These are phyloP conservation scores for Amanita fuliginea DNA, from an alignment of 768 basidiomycete genomes.

Conservation along the genomic window DNA sequence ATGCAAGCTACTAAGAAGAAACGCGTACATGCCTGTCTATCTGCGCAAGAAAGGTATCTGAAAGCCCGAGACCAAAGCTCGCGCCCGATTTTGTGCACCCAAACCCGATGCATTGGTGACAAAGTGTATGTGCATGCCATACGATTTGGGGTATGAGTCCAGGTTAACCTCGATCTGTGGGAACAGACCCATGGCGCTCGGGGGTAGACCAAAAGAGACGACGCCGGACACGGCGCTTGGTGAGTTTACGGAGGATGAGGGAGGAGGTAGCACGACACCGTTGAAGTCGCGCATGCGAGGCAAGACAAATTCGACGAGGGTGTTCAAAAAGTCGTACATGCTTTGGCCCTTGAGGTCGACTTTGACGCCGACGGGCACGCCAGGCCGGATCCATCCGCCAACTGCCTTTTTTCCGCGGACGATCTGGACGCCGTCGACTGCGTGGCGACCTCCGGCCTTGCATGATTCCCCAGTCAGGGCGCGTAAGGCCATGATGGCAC, in stretches of 20 bases:
- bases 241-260: conserved; percentile 56
- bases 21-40: conserved; percentile 14
- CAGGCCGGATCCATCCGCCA: conserved; percentile 78
- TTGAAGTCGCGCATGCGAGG: conserved; percentile 87
- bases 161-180: conserved; percentile 94
- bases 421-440: conserved; percentile 69
- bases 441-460: conserved; percentile 60
- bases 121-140: conserved; percentile 93
- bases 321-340: conserved; percentile 92
- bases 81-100: conserved; percentile 85
- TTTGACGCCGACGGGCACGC: conserved; percentile 77
- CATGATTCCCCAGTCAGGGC: conserved; percentile 79
- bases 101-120: conserved; percentile 78
- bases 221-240: conserved; percentile 79
- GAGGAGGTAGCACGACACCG: conserved; percentile 71
- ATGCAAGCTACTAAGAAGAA: background rate
- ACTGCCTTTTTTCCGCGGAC: conserved; percentile 56
- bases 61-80: conserved; percentile 83
- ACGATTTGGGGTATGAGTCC: conserved; percentile 75
- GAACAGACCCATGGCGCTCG: conserved; percentile 80
- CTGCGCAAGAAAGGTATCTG: conserved; percentile 72
- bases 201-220: conserved; percentile 79
- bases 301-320: conserved; percentile 88
- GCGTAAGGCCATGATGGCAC: conserved; percentile 81
- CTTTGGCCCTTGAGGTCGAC: conserved; percentile 83